Percentiles rank a stretch among this genome's conserved stretches.
Conservation (phyloP, 331 rosid genomes). For the Saraca asoca region DNA sequence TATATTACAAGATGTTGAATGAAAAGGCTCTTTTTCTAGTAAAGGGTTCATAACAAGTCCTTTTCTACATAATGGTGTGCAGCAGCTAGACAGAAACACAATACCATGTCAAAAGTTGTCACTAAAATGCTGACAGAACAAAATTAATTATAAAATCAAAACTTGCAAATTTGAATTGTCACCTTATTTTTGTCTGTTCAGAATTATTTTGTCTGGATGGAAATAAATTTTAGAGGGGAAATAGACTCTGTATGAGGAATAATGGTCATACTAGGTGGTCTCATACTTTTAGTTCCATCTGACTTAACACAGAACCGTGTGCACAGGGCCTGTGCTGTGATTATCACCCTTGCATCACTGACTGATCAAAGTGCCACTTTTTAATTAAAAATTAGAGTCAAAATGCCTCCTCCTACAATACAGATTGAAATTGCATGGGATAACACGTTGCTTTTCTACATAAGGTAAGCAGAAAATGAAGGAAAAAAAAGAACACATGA, state of each 20-base stretch:
- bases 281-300: not conserved
- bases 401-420: not conserved
- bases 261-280: not conserved
- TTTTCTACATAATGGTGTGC: too few relatives aligned
- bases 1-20: too few relatives aligned
- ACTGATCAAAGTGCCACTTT: too few relatives aligned
- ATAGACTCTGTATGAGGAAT: not conserved
- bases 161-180: too few relatives aligned
- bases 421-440: conserved; percentile 11
- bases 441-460: not conserved
- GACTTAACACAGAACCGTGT: not conserved
- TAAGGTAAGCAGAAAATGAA: not conserved
- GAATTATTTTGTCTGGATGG: not conserved
- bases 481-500: not conserved
- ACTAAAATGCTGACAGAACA: too few relatives aligned
- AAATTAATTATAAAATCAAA: too few relatives aligned
- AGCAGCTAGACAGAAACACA: too few relatives aligned
- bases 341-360: too few relatives aligned
- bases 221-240: not conserved
- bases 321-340: not conserved
- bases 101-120: too few relatives aligned
- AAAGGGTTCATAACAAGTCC: too few relatives aligned
- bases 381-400: not conserved
- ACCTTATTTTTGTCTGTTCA: too few relatives aligned
- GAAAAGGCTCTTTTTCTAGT: too few relatives aligned